Base-by-base conservation (phyloP, 257 asterid genomes). In the Nicotiana paniculata region DNA sequence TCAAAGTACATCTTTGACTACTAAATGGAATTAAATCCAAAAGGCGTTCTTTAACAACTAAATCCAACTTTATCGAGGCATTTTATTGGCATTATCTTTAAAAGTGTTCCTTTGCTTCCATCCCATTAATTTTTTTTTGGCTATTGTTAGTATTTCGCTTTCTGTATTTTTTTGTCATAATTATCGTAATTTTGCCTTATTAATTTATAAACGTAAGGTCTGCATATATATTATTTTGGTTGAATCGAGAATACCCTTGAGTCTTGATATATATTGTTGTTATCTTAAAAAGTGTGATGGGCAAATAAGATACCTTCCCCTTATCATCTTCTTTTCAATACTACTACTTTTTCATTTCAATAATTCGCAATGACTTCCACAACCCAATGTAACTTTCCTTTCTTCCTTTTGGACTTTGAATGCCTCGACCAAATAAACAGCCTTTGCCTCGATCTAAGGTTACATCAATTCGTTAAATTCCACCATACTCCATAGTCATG, bases 391-490 rank as follows among this genome's bases (percentile, higher is more conserved):
- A 43, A 74, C 62, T 48, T 74, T 26, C 26, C 16, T 48, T 48
- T 26, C 26, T 7, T 8, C 15, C 79, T 74, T 74, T 74, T 26
- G 79, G 63, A 74, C 79, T 74, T 74, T 74, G 79, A 74, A 74
- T 74, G 43, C 79, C 79, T 72, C 78, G 78, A 72, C 15, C 0
- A 46, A 21, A 70, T 43, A 70, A 70, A 70, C 12, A 11, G 2
- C 6, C 59, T 70, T 70, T 74, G 62, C 62, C 79, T 26, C 62
- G 24, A 24, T 74, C 39, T 24, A 74, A 26, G 12, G 62, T 26
- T 24, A 74, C 79, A 74, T 74, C 79, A 74, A 74, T 7, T 46
- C 62, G 43, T 74, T 74, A 48, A 74, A 48, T 74, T 74, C 9
- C 26, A 74, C 43, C 3, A 3, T 48, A 46, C 35, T 46, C 61